Base-by-base conservation (phyloP, 192 early-diverging fungal genomes). In the Mortierella antarctica region DNA sequence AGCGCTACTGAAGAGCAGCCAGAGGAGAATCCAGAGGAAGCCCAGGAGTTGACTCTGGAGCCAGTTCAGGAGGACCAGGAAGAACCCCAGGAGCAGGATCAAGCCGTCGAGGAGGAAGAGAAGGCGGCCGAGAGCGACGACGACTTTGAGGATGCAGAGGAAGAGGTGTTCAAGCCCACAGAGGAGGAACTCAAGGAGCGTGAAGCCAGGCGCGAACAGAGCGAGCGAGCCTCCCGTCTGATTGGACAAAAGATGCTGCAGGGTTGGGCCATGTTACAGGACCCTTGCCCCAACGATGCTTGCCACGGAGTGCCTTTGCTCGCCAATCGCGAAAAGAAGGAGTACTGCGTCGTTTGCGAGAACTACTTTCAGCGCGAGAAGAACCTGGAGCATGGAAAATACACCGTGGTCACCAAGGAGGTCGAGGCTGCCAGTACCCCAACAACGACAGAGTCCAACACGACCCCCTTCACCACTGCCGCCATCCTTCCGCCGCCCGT, bases 221-320 rank as follows among this genome's bases (percentile, higher is more conserved):
- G 84, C 13, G 76, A 81, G 6, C 74, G 68, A 41, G 88, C 86
- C 5, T 88, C 88, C 40, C 77, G 84, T 17, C 67, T 85, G 18
- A 87, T 90, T 67, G 87, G 87, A 23, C 84, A 88, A 79, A 83
- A 87, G 55, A 78, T 90, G 69, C 64, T 90, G n/a, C 82, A 86
- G 17, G 84, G 85, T 40, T 90, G 89, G 89, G 67, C 89, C 18
- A 67, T 90, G 67, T 61, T 90, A 23, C 85, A 90, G 41, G 87
- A 90, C 10, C 77, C 86, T n/a, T 90, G 89, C 62, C 87, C 86
- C 11, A 88, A 79, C 39, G 60, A 62, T 9, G 63, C 65, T 3
- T 90, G 89, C 51, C 84, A 84, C 51, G 87, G 82, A 10, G 88
- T 84, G 6, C 83, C 78, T 21, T 50, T 84, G 46, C 12, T 84